Evolutionary conservation across 441 rosid species (phyloP), one percentile per base, ranked within the genome.

Genomic region (Cnidoscolus chayamansa): DNA sequence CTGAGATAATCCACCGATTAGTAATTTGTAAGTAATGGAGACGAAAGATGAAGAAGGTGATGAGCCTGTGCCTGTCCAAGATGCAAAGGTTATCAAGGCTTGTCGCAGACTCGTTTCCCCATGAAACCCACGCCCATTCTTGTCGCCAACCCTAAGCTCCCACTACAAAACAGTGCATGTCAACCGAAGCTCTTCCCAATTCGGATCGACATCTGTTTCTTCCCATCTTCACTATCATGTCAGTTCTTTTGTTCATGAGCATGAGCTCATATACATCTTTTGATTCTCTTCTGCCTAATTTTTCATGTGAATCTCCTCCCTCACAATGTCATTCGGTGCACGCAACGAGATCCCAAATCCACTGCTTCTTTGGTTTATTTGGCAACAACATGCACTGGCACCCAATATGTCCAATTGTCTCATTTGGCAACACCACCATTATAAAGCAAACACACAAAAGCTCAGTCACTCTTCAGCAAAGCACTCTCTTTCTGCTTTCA

Each of bases 181-280:
- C 64, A 59, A 17, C 61, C 5, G 58, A 57, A 63, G 60, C 69
- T 30, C 61, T 37, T 55, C 17, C 20, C 47, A 9, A n/a, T 16
- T 45, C 48, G 0, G 0, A 17, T 10, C 35, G 80, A 77, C 84
- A 69, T 12, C 64, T 65, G 75, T 63, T 35, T 40, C 11, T 19
- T 48, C 66, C 10, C 69, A 25, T 62, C 37, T 10, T 6, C 67
- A 72, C 61, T 12, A 20, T 59, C 75, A 54, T 17, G 63, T 63
- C 68, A 63, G 76, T 63, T 71, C 30, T 11, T 64, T 70, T 55
- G 35, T n/a, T 66, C 2, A 40, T 15, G 1, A n/a, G 25, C 59
- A 35, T 35, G 37, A 4, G 37, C 2, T 55, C 31, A n/a, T 30
- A 63, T 13, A 31, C 47, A 65, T 72, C 61, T 32, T 25, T 64